Evolutionary conservation across 495 filamentous ascomycete species (phyloP).

Genomic region (Lasiosphaeris hirsuta): DNA sequence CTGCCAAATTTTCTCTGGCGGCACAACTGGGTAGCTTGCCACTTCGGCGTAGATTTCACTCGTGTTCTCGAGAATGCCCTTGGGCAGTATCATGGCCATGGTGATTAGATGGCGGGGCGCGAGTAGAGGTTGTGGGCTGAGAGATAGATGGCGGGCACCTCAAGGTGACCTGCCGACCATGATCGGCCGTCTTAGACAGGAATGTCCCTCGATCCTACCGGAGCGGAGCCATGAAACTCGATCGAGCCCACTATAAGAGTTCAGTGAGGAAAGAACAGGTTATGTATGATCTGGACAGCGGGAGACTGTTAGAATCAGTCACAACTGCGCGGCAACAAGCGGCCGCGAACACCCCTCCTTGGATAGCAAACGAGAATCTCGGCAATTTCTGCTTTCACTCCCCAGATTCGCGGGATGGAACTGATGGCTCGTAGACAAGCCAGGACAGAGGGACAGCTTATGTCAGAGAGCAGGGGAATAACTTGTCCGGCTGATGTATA

Average conservation of each 20-base stretch:
- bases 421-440: no score
- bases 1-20: constrained; percentile 45
- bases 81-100: constrained; percentile 42
- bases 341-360: not conserved
- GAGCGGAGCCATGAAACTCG: not conserved
- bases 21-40: constrained; percentile 45
- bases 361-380: no score
- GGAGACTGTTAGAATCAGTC: not conserved
- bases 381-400: no score
- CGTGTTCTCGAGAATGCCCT: constrained; percentile 47
- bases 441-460: no score
- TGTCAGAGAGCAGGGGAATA: no score
- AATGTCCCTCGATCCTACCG: not conserved
- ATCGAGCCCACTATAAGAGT: not conserved
- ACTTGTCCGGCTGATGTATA: no score
- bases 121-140: not conserved
- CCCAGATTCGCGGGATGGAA: not conserved
- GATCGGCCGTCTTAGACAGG: constrained; percentile 1
- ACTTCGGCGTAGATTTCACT: constrained; percentile 43
- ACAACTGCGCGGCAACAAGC: not conserved
- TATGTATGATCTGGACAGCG: not conserved
- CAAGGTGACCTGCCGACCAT: not conserved
- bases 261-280: not conserved
- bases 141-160: not conserved
- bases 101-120: not conserved